Conservation (phyloP, 441 rosid genomes). For the Gossypium gossypioides region DNA sequence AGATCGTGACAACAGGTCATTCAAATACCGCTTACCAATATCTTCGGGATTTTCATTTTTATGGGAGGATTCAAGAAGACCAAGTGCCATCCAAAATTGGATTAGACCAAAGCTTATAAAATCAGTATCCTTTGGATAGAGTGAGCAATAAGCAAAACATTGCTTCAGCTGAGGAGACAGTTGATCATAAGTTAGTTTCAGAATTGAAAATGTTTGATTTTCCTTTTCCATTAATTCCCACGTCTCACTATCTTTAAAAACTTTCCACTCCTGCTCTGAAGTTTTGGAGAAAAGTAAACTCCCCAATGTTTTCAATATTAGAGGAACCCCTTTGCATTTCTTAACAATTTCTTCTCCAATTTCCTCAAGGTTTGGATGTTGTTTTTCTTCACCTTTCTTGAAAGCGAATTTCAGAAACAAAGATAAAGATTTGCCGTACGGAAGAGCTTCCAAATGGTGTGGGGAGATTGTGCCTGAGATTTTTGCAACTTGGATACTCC, state of each 20-base stretch:
- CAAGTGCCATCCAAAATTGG: not conserved
- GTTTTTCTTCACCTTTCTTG: not conserved
- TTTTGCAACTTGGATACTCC: not conserved
- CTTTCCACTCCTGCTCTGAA: not conserved
- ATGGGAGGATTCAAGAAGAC: not conserved
- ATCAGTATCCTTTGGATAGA: not conserved
- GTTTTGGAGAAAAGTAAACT: not conserved
- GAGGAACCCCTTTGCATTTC: slow-evolving; percentile 26
- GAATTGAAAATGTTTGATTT: not conserved
- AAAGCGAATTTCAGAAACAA: slow-evolving; percentile 8
- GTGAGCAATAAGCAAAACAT: not conserved
- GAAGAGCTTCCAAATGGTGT: not conserved
- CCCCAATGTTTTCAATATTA: slow-evolving; percentile 2
- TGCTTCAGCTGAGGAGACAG: not conserved
- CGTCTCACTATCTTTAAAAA: not conserved
- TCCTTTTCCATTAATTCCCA: not conserved
- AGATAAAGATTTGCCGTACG: not conserved
- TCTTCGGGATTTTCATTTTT: not conserved
- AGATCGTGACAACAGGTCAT: not conserved
- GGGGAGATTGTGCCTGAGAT: not conserved
- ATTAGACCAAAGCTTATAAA: not conserved
- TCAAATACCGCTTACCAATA: not conserved
- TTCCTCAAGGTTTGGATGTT: not conserved
- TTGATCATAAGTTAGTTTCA: not conserved
- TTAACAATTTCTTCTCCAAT: slow-evolving; percentile 13